Evolutionary conservation across 2,329 filamentous ascomycete species (phyloP), one percentile per base, ranked within the genome.

Genomic region (Monilinia fructigena): DNA sequence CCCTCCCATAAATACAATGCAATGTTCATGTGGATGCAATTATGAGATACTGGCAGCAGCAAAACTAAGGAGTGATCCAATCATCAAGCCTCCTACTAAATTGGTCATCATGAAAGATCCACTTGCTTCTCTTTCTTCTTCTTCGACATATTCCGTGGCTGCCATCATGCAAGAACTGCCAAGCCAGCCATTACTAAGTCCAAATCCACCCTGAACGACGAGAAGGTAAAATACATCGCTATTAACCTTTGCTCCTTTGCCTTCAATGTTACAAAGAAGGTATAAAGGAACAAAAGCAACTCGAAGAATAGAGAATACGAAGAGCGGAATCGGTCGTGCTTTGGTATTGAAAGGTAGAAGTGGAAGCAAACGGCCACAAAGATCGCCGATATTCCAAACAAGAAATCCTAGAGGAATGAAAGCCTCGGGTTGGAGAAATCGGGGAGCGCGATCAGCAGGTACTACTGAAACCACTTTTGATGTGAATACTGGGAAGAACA

Each of bases 401-500:
- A 98, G 86, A 78, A 98, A 96, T 4, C 86, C 92, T 0, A 97
- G 82, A 0, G 95, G 93, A 67, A 98, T 93, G 77, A 98, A 99
- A 20, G 89, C 87, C 0, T 87, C 82, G 0, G 91, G 86, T 63
- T 87, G 85, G 70, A 96, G 85, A 20, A 96, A 79, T 20, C 82
- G 79, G 16, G 83, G 80, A 16, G 84, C 82, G 10, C 75, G 69
- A 40, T 76, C 72, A n/a, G 73, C 67, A 7, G 69, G 78, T 69
- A 72, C 75, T 67, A 84, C 79, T 2, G 82, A 86, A 28, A 81
- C 70, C 63, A 89, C 89, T 77, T 89, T 86, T 66, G 83, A 80
- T 0, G 95, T 98, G 78, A 96, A 96, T 68, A 98, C 91, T 0
- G 95, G 95, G 80, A 93, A 98, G 76, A 95, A 88, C 94, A 99